Evolutionary conservation across 495 filamentous ascomycete genomes (phyloP).

Genomic region (Neurospora cerealis): DNA sequence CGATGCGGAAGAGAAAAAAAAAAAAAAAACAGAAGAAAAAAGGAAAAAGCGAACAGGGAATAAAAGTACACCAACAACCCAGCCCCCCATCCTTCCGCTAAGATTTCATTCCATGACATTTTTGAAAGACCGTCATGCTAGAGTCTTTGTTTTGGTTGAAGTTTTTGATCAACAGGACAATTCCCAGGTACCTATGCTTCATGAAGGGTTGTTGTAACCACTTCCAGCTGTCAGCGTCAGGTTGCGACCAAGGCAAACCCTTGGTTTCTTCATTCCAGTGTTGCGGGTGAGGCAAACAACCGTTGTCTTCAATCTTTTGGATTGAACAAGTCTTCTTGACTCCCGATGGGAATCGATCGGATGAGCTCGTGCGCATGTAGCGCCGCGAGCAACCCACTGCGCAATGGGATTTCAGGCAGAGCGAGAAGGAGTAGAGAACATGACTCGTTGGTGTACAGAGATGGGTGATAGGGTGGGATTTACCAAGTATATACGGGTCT

Average conservation of each 20-base stretch:
- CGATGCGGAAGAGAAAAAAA: too few species aligned
- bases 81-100: too few species aligned
- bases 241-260: background rate
- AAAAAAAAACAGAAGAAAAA: too few species aligned
- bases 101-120: background rate
- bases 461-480: background rate
- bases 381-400: background rate
- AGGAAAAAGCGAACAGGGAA: too few species aligned
- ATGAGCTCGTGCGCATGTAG: background rate
- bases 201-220: background rate
- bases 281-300: too few species aligned
- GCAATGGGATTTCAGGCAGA: background rate
- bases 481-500: background rate
- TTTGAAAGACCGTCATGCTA: background rate
- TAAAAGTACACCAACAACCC: too few species aligned
- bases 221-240: too few species aligned
- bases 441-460: background rate
- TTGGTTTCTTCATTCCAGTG: background rate
- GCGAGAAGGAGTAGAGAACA: background rate
- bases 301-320: background rate
- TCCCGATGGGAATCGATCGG: background rate
- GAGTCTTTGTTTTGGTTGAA: background rate
- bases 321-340: background rate
- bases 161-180: background rate
- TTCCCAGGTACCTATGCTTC: background rate